Evolutionary conservation across 1,139 yeast genomes (phyloP).

Genomic region (Yamadazyma songkhlaensis): DNA sequence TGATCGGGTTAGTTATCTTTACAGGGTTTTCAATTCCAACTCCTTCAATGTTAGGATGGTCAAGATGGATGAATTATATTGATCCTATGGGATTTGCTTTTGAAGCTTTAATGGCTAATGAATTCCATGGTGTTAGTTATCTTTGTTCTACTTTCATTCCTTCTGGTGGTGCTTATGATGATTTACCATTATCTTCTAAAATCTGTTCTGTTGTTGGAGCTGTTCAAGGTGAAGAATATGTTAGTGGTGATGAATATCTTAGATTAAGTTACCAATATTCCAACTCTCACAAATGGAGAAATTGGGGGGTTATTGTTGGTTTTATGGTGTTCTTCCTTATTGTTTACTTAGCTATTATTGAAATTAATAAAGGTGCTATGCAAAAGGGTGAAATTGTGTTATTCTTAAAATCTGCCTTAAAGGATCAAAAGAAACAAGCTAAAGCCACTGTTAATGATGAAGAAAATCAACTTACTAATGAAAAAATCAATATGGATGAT

Average conservation of each 20-base stretch:
- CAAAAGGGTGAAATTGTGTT: slow-evolving; percentile 82
- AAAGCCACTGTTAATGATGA: slow-evolving; percentile 10
- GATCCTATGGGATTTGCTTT: slow-evolving; percentile 59
- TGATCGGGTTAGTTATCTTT: slow-evolving; percentile 51
- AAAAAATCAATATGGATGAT: slow-evolving; percentile 17
- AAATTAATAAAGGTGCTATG: slow-evolving; percentile 68
- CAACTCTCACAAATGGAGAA: slow-evolving; percentile 77
- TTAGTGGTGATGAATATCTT: slow-evolving; percentile 60
- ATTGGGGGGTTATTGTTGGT: slow-evolving; percentile 67
- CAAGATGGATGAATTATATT: slow-evolving; percentile 56
- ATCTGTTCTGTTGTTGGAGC: slow-evolving; percentile 70
- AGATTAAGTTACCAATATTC: slow-evolving; percentile 44
- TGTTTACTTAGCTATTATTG: slow-evolving; percentile 57
- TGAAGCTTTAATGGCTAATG: slow-evolving; percentile 55
- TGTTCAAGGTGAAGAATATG: slow-evolving; percentile 49
- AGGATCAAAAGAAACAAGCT: slow-evolving; percentile 20
- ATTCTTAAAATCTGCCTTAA: slow-evolving; percentile 43
- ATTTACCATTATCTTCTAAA: slow-evolving; percentile 24
- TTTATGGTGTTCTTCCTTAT: slow-evolving; percentile 53
- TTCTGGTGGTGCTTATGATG: slow-evolving; percentile 49
- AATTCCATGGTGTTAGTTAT: slow-evolving; percentile 49
- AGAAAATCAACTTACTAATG: slow-evolving; percentile 14
- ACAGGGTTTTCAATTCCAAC: slow-evolving; percentile 60
- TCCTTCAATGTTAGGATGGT: slow-evolving; percentile 61
- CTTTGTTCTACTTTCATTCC: slow-evolving; percentile 47